phyloP scores from a whole-genome alignment of 768 basidiomycete genomes.

The Gyrodon lividus region DNA sequence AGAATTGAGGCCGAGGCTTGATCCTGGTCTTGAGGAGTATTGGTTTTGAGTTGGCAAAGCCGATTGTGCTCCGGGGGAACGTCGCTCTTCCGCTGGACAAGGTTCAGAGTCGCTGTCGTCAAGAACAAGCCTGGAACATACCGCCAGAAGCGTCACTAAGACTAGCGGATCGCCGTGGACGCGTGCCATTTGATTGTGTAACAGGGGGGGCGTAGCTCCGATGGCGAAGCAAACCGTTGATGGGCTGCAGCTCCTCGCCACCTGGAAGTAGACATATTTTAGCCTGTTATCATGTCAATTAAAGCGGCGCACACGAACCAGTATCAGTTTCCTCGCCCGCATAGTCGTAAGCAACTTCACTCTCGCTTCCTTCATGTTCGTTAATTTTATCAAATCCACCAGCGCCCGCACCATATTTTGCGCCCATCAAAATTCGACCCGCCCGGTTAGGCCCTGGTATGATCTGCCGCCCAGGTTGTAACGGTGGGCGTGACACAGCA shows the following conservation, averaged over 20 bases:
- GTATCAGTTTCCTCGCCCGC: slow-evolving; percentile 40
- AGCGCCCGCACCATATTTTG: slow-evolving; percentile 29
- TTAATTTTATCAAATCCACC: slow-evolving; percentile 49
- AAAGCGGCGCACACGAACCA: slow-evolving; percentile 28
- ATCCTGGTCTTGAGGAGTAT: slow-evolving; percentile 39
- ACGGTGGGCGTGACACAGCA: slow-evolving; percentile 42
- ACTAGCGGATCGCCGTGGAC: slow-evolving; percentile 74
- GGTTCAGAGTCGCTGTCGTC: slow-evolving; percentile 25
- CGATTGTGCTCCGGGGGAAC: slow-evolving; percentile 22
- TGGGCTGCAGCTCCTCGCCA: slow-evolving; percentile 28
- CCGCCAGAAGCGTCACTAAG: slow-evolving; percentile 57
- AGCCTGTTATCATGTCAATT: slow-evolving; percentile 14
- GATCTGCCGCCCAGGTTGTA: slow-evolving; percentile 42
- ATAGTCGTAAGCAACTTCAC: slow-evolving; percentile 33
- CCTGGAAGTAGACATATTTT: slow-evolving; percentile 27
- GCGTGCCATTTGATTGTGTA: slow-evolving; percentile 43
- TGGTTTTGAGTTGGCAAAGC: slow-evolving; percentile 21
- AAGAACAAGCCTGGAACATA: slow-evolving; percentile 24
- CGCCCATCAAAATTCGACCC: slow-evolving; percentile 48
- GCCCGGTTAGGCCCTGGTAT: slow-evolving; percentile 45
- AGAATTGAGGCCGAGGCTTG: slow-evolving; percentile 41
- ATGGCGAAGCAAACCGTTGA: slow-evolving; percentile 26
- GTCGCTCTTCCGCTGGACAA: slow-evolving; percentile 27
- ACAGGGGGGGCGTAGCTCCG: slow-evolving; percentile 26
- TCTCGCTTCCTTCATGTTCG: slow-evolving; percentile 43